These are phyloP conservation scores for Thermochaetoides thermophila DNA, from an alignment of 495 filamentous ascomycete species.

Conservation along the genomic window DNA sequence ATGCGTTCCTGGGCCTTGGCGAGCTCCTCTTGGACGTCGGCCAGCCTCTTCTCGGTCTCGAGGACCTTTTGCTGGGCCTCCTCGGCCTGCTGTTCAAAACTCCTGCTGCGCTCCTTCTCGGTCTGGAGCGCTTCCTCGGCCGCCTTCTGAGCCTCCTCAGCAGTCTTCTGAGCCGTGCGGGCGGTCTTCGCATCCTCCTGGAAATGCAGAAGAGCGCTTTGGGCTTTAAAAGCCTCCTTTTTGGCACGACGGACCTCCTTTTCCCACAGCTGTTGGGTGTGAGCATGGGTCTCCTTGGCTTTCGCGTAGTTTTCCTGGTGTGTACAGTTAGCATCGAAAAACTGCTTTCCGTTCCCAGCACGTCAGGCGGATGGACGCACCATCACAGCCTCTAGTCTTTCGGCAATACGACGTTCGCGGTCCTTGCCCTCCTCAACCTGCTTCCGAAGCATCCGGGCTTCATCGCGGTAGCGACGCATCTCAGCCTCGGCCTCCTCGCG, in stretches of 20 bases:
- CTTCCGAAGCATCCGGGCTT: conserved; percentile 33
- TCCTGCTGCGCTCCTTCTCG: not conserved
- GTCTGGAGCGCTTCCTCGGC: not conserved
- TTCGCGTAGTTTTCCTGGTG: conserved; percentile 57
- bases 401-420: conserved; percentile 58
- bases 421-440: conserved; percentile 56
- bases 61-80: conserved; percentile 54
- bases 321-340: conserved; percentile 2
- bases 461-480: conserved; percentile 46
- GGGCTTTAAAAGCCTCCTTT: conserved; percentile 74
- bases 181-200: conserved; percentile 70
- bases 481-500: conserved; percentile 69
- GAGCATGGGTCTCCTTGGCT: conserved; percentile 58
- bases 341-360: not conserved
- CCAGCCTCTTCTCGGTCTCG: conserved; percentile 54
- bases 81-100: not conserved
- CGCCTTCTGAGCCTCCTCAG: not conserved
- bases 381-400: conserved; percentile 63
- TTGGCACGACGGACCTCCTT: conserved; percentile 70
- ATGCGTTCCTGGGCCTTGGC: conserved; percentile 47
- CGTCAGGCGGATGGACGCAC: conserved; percentile 24
- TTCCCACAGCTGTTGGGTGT: conserved; percentile 62
- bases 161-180: conserved; percentile 32
- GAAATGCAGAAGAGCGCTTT: conserved; percentile 57
- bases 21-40: conserved; percentile 60